Evolutionary conservation across 2,329 filamentous ascomycete genomes (phyloP).

Genomic region (Calcarisporium arbuscula): DNA sequence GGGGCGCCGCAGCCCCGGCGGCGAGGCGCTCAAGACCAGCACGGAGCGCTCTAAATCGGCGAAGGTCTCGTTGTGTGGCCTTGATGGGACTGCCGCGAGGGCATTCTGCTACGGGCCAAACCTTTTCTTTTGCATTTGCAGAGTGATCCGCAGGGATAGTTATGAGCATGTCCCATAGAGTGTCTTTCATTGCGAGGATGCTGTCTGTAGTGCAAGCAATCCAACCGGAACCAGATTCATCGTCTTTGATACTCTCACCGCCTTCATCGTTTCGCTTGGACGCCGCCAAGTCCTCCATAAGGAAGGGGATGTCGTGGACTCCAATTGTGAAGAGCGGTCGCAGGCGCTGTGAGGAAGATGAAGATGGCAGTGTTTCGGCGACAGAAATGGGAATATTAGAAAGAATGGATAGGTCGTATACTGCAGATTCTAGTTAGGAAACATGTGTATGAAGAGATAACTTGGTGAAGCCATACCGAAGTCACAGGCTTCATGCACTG

Average conservation of each 20-base stretch:
- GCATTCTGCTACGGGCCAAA: slow-evolving; percentile 72
- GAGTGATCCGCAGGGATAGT: slow-evolving; percentile 64
- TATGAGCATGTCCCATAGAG: slow-evolving; percentile 84
- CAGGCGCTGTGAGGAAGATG: slow-evolving; percentile 57
- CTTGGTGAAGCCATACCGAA: slow-evolving; percentile 57
- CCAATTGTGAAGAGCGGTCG: slow-evolving; percentile 88
- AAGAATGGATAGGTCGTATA: slow-evolving; percentile 90
- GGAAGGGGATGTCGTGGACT: slow-evolving; percentile 81
- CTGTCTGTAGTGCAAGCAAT: slow-evolving; percentile 94
- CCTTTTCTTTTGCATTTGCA: slow-evolving; percentile 49
- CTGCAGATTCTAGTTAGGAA: slow-evolving; percentile 37
- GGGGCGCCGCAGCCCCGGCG: slow-evolving; percentile 14
- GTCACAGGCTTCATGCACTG: slow-evolving; percentile 79
- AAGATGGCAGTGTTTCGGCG: slow-evolving; percentile 59
- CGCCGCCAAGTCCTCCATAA: slow-evolving; percentile 56
- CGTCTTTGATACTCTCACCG: slow-evolving; percentile 31
- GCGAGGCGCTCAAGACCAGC: slow-evolving; percentile 51
- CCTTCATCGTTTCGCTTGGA: slow-evolving; percentile 31
- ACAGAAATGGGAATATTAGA: slow-evolving; percentile 78
- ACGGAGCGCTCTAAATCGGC: slow-evolving; percentile 67
- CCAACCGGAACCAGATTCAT: slow-evolving; percentile 62
- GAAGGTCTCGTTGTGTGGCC: slow-evolving; percentile 84
- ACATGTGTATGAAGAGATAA: slow-evolving; percentile 12
- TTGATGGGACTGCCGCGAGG: slow-evolving; percentile 60
- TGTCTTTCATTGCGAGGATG: slow-evolving; percentile 78